phyloP scores from a whole-genome alignment of 1,284 basidiomycete genomes.

The Pascua sp. region DNA sequence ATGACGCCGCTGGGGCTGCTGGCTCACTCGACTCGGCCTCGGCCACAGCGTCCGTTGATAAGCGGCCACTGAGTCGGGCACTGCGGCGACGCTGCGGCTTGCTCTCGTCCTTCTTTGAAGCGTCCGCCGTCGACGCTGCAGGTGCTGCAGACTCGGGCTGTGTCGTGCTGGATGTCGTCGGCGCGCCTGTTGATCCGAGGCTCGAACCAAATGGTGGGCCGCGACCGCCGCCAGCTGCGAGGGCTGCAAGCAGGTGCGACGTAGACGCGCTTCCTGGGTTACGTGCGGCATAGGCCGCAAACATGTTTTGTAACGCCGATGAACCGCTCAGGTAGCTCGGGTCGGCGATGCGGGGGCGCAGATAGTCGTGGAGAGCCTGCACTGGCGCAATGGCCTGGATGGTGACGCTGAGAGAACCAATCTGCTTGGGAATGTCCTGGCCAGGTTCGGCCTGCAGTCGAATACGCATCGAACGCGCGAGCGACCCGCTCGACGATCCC shows the following conservation, averaged over 20 bases:
- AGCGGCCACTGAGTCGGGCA: conserved; percentile 71
- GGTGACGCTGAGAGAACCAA: conserved; percentile 86
- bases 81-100: conserved; percentile 63
- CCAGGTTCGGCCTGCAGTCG: conserved; percentile 82
- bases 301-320: conserved; percentile 67
- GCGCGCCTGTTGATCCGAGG: not conserved
- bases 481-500: conserved; percentile 16
- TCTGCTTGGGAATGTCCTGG: conserved; percentile 75
- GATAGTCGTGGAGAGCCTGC: conserved; percentile 89
- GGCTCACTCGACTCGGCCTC: not conserved
- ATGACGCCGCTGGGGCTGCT: conserved; percentile 4
- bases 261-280: conserved; percentile 20
- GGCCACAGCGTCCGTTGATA: conserved; percentile 33
- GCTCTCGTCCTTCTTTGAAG: conserved; percentile 11
- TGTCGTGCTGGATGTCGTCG: not conserved
- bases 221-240: conserved; percentile 41
- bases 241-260: conserved; percentile 58
- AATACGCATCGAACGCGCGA: conserved; percentile 60
- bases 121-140: not conserved
- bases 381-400: conserved; percentile 96
- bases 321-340: conserved; percentile 56
- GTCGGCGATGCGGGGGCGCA: conserved; percentile 83
- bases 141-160: not conserved
- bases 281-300: conserved; percentile 73
- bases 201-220: conserved; percentile 12